Evolutionary conservation across 805 yeast species (phyloP), one percentile per base, ranked within the genome.

Genomic region (Priceomyces castillae): DNA sequence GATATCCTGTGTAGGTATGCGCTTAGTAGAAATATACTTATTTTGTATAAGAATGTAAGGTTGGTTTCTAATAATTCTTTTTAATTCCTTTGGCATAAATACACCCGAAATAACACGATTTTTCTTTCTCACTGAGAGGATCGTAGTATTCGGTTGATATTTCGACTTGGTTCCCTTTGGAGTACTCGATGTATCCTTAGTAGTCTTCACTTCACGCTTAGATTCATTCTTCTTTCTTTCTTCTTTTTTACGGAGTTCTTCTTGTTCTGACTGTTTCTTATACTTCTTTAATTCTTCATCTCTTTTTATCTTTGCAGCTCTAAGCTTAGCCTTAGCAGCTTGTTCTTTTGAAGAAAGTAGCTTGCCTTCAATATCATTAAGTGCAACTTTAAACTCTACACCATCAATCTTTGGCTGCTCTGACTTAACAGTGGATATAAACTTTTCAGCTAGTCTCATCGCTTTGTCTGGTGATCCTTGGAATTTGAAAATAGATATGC

Each of bases 401-500:
- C 86, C 82, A 38, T 77, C 82, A 2, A 81, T 62, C 34, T 71
- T 71, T 2, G 77, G 64, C 26, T 61, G 64, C 16, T 57, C 58
- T 11, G 50, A 45, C 35, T 56, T 54, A 22, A 67, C 53, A 5
- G 52, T 55, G 14, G 50, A 46, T 7, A 69, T 54, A 16, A 71
- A 56, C 36, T 52, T 53, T 30, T 61, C 64, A 16, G 75, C 74
- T 15, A 61, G 50, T 34, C 57, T 54, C 61, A 60, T 61, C 3
- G 80, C 67, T 44, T 75, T 76, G 15, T 73, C 80, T 12, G 69
- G 56, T 16, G 63, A 56, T 2, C 88, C 87, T 45, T 73, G 82
- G 62, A 76, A 90, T 46, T 76, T 70, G 41, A 88, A 68, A 16
- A 78, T 65, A 40, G 84, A 84, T 17, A 89, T 68, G 7, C 95